Conservation (phyloP, 331 rosid species). For the Prunus yedoensis region DNA sequence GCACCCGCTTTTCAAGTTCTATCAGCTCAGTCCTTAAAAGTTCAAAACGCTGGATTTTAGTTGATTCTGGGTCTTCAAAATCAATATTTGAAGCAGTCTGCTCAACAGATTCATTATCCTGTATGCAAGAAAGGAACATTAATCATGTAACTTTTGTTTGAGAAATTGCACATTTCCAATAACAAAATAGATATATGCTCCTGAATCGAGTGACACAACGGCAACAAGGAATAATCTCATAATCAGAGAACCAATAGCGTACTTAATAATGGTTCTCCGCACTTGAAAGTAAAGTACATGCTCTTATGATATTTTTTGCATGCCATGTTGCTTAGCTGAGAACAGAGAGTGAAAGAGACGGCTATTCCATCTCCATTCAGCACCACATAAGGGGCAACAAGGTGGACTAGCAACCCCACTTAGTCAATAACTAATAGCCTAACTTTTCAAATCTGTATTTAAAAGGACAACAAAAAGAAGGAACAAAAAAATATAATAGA, state of each 20-base stretch:
- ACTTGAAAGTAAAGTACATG: neutral
- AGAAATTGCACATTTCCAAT: slow-evolving; percentile 12
- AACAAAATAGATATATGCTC: slow-evolving; percentile 9
- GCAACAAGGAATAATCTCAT: neutral
- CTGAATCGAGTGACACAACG: neutral
- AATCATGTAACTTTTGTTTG: slow-evolving; percentile 1
- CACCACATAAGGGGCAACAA: neutral
- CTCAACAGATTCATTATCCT: slow-evolving; percentile 56
- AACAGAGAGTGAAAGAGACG: neutral
- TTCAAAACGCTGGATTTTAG: slow-evolving; percentile 83
- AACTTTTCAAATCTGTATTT: neutral
- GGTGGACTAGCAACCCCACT: neutral
- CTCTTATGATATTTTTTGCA: neutral
- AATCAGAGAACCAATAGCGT: neutral
- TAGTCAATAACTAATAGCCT: neutral
- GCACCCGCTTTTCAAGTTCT: slow-evolving; percentile 85
- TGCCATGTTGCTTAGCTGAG: slow-evolving; percentile 1
- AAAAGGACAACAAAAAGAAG: neutral
- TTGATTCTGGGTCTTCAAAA: slow-evolving; percentile 51
- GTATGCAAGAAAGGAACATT: slow-evolving; percentile 34
- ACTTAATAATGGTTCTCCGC: neutral
- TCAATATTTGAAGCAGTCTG: slow-evolving; percentile 49
- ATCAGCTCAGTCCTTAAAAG: slow-evolving; percentile 74
- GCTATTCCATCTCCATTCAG: neutral
- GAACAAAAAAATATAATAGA: neutral